Evolutionary conservation across 345 rosid genomes (phyloP).

Genomic region (Salix viminalis): DNA sequence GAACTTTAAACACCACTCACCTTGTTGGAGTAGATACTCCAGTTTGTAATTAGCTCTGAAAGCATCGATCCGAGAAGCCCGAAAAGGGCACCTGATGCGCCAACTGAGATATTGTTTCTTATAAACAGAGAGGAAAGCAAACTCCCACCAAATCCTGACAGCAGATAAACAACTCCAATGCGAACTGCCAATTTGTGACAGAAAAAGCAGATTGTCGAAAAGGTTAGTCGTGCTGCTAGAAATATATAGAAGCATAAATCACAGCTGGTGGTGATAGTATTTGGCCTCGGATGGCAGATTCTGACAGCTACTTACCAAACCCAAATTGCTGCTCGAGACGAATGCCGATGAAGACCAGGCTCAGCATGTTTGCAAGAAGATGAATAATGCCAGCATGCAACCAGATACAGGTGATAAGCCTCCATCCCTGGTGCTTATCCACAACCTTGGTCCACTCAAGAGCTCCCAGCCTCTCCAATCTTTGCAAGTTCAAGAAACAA

Average conservation of each 20-base stretch:
- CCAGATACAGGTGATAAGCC: constrained; percentile 27
- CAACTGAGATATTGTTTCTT: constrained; percentile 21
- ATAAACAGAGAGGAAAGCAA: constrained; percentile 22
- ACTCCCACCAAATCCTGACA: constrained; percentile 27
- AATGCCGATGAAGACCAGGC: constrained; percentile 24
- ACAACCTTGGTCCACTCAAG: constrained; percentile 17
- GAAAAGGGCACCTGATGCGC: constrained; percentile 29
- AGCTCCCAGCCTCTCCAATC: constrained; percentile 26
- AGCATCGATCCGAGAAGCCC: constrained; percentile 33
- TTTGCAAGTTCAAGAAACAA: neutral
- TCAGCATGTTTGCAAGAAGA: constrained; percentile 28
- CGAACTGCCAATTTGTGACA: constrained; percentile 16
- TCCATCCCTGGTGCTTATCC: constrained; percentile 25
- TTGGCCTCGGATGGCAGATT: neutral
- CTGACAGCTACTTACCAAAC: constrained; percentile 16
- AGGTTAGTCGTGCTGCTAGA: neutral
- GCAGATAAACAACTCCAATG: constrained; percentile 17
- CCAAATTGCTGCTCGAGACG: constrained; percentile 33
- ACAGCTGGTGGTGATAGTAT: neutral
- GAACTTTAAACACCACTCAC: neutral
- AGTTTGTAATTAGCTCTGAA: constrained; percentile 27
- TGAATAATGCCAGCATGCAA: constrained; percentile 30
- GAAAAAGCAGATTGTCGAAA: neutral
- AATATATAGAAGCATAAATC: neutral
- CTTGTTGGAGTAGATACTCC: constrained; percentile 25